Evolutionary conservation across 1,284 basidiomycete species (phyloP), one percentile per base, ranked within the genome.

Genomic region (Agaricales sp.): DNA sequence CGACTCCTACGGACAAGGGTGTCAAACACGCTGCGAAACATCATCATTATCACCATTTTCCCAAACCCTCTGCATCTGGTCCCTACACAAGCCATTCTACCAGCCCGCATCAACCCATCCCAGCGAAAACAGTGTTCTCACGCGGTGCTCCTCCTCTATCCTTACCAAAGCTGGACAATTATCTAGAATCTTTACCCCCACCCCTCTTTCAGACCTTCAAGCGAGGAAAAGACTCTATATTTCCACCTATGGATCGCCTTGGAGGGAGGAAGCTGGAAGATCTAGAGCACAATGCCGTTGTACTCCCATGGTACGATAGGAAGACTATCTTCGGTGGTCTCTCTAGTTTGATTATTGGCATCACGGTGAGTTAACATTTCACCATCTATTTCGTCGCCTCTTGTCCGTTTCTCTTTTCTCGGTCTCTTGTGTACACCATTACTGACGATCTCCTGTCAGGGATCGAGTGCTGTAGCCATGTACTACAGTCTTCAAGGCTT

Each of bases 161-260:
- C 53, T 68, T 86, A 11, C 81, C 81, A 2, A 65, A 70, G 47
- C 69, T 86, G 37, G 80, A 86, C 61, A 57, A 68, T 11, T 72
- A 78, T 57, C 65, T 86, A 11, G 66, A 75, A 2, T 63, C 65
- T 13, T 54, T 82, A 14, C 66, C 69, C 3, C 58, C 66, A 11
- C 74, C 78, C 0, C 47, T 60, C 44, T 66, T 74, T 52, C 23
- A 55, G 50, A 45, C 58, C 52, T 52, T 55, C 43, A 48, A 57
- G 52, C 55, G 52, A 48, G 51, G 52, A 38, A 46, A 46, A 52
- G 53, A 51, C 8, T 45, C 51, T 2, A 78, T 79, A 72, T 85
- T 86, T 55, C 71, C 73, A 48, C 82, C 82, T 3, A 70, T 85
- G 72, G 74, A 81, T 41, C 64, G 64, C 14, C 64, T 86, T 25